Evolutionary conservation across 768 basidiomycete genomes (phyloP), one percentile per base, ranked within the genome.

Genomic region (Psilocybe sp.): DNA sequence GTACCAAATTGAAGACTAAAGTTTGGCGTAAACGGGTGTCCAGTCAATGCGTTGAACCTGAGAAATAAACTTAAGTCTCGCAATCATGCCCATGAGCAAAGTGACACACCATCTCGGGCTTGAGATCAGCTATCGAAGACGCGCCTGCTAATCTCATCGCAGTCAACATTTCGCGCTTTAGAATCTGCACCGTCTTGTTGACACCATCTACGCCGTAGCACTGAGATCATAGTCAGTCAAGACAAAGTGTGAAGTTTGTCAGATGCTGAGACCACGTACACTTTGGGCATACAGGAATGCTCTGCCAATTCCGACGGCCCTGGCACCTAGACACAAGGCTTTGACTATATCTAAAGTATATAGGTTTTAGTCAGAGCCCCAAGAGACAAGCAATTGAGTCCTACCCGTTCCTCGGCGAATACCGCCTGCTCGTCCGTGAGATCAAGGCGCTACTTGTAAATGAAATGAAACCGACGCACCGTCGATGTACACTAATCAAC

Each of bases 291-390:
- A 96, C 10, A 97, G 74, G 74, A 94, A 90, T 12, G 88, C 77
- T 12, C 94, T 75, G 2, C 94, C 94, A 31, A 97, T 69, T 4
- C 94, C 93, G 14, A 94, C 90, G 7, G 87, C 90, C 54, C 69
- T 85, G 3, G 94, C 94, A 9, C 94, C 94, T 7, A 97, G 74
- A 62, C 92, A 95, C 9, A 96, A 69, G 0, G 93, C 93, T 66
- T 96, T 97, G 42, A 97, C 69, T 13, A 94, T 84, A 69, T 95
- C 93, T 78, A 50, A 16, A 28, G 28, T 43, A 42, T 13, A 23
- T 23, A 48, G n/a, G 43, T 45, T 4, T 28, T 32, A 38, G 28
- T 35, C 32, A 34, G 11, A 38, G 4, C 15, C 13, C 40, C 14
- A 40, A 13, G 9, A 35, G 11, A 12, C 7, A 46, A 50, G 19